phyloP scores from a whole-genome alignment of 2,329 filamentous ascomycete species.

The Akanthomyces lecanii region DNA sequence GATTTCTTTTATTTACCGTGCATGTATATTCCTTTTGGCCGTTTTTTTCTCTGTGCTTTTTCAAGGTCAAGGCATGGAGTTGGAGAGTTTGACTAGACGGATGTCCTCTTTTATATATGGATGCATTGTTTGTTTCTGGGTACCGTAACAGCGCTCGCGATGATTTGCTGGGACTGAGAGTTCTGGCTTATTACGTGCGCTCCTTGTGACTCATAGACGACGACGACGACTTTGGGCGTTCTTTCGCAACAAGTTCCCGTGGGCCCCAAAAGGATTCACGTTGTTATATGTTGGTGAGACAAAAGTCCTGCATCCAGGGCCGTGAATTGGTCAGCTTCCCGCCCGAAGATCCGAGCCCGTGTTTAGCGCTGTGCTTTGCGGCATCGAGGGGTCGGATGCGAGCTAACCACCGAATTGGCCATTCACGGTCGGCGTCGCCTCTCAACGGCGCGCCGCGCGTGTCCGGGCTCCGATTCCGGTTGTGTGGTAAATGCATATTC shows the following conservation, averaged over 20 bases:
- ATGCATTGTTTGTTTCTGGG: background rate
- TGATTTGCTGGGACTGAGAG: background rate
- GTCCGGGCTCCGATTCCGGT: background rate
- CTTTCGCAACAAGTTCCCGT: background rate
- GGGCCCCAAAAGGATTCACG: background rate
- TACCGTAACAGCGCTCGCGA: background rate
- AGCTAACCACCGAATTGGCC: conserved; percentile 10
- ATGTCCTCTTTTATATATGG: conserved; percentile 12
- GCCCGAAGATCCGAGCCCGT: conserved; percentile 7
- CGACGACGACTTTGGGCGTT: too few relatives aligned
- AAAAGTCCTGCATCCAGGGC: background rate
- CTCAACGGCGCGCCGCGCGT: background rate
- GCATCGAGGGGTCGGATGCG: conserved; percentile 11
- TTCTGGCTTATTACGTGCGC: too few relatives aligned
- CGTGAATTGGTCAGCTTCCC: conserved; percentile 1
- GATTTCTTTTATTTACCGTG: background rate
- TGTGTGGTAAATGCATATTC: conserved; percentile 8
- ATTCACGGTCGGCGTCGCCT: conserved; percentile 1
- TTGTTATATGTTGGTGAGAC: background rate
- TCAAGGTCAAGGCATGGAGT: background rate
- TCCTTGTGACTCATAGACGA: background rate
- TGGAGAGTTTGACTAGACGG: background rate
- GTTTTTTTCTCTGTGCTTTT: too few relatives aligned
- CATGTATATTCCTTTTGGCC: too few relatives aligned
- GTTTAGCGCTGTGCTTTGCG: background rate